Conservation (phyloP, 305 asterid species). For the Fraxinus sp. region DNA sequence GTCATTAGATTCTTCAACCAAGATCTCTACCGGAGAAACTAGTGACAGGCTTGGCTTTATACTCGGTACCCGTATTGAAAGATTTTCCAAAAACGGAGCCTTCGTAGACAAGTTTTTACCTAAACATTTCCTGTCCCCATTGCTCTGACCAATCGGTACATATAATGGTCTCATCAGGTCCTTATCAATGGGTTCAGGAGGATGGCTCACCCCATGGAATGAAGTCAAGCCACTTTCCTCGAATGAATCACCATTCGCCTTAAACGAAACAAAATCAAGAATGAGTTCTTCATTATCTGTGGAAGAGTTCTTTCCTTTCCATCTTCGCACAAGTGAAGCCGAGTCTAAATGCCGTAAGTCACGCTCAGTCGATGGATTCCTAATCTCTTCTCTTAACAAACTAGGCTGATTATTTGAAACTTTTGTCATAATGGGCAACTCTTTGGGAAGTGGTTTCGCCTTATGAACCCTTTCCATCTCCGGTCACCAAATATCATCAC, state of each 20-base stretch:
- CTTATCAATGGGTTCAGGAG: conserved; percentile 77
- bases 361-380: conserved; percentile 28
- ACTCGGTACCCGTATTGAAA: conserved; percentile 55
- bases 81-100: conserved; percentile 67
- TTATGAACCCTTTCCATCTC: conserved; percentile 69
- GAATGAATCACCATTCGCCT: conserved; percentile 52
- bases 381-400: conserved; percentile 41
- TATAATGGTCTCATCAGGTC: conserved; percentile 80
- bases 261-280: conserved; percentile 53
- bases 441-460: conserved; percentile 51
- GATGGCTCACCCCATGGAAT: conserved; percentile 93
- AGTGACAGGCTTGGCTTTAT: conserved; percentile 45
- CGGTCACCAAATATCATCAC: conserved; percentile 57
- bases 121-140: conserved; percentile 46
- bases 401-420: conserved; percentile 33
- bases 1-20: conserved; percentile 54
- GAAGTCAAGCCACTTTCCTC: conserved; percentile 80
- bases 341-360: conserved; percentile 38
- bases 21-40: conserved; percentile 57
- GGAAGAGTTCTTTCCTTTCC: conserved; percentile 64
- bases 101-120: conserved; percentile 52
- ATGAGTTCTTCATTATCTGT: conserved; percentile 58
- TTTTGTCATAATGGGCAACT: conserved; percentile 40
- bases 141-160: conserved; percentile 62
- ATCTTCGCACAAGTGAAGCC: conserved; percentile 37